These are phyloP conservation scores for Globisporangium alternatum DNA, from an alignment of 352 stramenopile species.

Conservation along the genomic window DNA sequence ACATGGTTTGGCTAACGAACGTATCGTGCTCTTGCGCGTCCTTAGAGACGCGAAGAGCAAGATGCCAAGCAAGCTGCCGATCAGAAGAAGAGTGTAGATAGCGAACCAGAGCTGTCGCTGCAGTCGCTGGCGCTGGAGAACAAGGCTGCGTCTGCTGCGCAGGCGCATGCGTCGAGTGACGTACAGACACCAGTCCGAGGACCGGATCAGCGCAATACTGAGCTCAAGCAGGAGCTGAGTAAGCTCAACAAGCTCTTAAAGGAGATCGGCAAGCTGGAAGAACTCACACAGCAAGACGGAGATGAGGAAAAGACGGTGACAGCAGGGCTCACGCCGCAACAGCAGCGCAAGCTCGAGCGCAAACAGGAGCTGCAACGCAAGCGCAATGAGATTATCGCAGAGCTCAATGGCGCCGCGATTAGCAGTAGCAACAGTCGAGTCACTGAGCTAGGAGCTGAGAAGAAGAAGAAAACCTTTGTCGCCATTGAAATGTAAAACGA, in stretches of 20 bases:
- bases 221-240: conserved; percentile 49
- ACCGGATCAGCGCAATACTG: not conserved
- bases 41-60: conserved; percentile 12
- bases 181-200: not conserved
- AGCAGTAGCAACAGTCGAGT: conserved; percentile 7
- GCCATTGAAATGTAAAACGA: conserved; percentile 14
- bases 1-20: too few relatives aligned
- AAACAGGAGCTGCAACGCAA: conserved; percentile 12
- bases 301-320: conserved; percentile 5
- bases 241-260: conserved; percentile 48
- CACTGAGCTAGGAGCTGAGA: not conserved
- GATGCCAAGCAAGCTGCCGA: conserved; percentile 7
- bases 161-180: not conserved
- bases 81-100: not conserved
- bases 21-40: not conserved
- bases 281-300: conserved; percentile 2
- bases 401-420: conserved; percentile 41
- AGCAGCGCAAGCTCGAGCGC: conserved; percentile 21
- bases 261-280: conserved; percentile 34
- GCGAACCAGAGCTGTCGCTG: conserved; percentile 25
- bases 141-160: not conserved
- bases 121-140: conserved; percentile 34
- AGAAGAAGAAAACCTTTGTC: conserved; percentile 16
- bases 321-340: conserved; percentile 15
- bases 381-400: conserved; percentile 28